Evolutionary conservation across 1,284 basidiomycete species (phyloP).

Genomic region (Papiliotrema fonsecae): DNA sequence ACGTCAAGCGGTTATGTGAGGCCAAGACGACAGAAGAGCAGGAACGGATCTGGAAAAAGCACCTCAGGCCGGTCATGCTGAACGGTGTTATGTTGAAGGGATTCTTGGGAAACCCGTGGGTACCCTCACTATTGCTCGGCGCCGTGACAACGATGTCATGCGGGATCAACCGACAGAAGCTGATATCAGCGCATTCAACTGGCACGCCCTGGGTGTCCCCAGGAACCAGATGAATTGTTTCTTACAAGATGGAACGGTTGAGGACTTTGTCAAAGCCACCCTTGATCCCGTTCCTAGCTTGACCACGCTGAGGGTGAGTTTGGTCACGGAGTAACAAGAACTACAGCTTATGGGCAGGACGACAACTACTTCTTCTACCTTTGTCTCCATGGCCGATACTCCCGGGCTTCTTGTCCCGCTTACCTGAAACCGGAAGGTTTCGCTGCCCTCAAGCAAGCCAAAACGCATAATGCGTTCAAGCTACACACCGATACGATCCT

Average conservation of each 20-base stretch:
- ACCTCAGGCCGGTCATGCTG: conserved; percentile 61
- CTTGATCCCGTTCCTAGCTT: conserved; percentile 60
- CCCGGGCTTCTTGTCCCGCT: conserved; percentile 62
- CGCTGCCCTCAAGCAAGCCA: conserved; percentile 55
- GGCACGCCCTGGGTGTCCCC: conserved; percentile 78
- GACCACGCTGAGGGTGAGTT: conserved; percentile 51
- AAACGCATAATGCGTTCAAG: conserved; percentile 60
- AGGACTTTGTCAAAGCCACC: conserved; percentile 60
- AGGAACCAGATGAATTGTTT: conserved; percentile 68
- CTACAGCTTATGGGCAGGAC: conserved; percentile 28
- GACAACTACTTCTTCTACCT: conserved; percentile 67
- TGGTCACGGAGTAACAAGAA: background rate
- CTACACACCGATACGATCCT: conserved; percentile 74
- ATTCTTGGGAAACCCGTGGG: conserved; percentile 57
- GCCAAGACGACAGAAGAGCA: conserved; percentile 61
- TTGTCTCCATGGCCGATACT: conserved; percentile 64
- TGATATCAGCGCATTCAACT: conserved; percentile 57
- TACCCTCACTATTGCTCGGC: too few species aligned
- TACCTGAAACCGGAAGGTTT: conserved; percentile 69
- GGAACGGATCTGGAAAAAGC: conserved; percentile 59
- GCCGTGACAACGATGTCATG: background rate
- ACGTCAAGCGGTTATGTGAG: conserved; percentile 59
- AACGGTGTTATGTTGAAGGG: conserved; percentile 60
- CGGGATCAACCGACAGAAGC: background rate
- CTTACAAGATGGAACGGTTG: conserved; percentile 59